Evolutionary conservation across 805 yeast species (phyloP), one percentile per base, ranked within the genome.

Genomic region (Candida morakotiae): DNA sequence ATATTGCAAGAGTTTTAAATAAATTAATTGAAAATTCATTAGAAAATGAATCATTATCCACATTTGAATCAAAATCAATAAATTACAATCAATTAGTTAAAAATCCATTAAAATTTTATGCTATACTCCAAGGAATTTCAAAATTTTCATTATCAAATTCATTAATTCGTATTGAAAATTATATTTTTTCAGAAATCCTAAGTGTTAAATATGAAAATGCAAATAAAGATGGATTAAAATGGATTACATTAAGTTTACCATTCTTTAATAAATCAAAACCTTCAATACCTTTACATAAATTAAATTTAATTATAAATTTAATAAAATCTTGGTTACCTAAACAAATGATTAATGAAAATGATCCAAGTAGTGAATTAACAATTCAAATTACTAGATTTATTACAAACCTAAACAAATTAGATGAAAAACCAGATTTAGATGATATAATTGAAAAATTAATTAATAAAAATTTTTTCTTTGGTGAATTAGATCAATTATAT

Each of bases 171-270:
- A 46, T 75, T 8, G 70, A 88, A 45, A 83, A 79, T 44, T 67
- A 69, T 38, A 61, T 75, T n/a, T 79, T 79, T 10, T 77, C 89
- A 1, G 87, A 81, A 46, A 52, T 83, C 15, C 61, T 83, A 31
- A 86, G 87, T 1, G 58, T 73, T 2, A 67, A 65, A 35, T 48
- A 69, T 2, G 45, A 52, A 5, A 35, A 56, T 0, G 72, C 72
- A 22, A 65, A 80, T 9, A 32, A 49, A 2, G 52, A 52, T 2
- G 83, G 83, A 0, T 52, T 77, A 24, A 56, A 54, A 11, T 69
- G 71, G 54, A 41, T 83, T 3, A 60, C 77, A 1, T 46, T 80
- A 3, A 57, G 82, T 27, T 68, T 64, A 32, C 63, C 68, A 40
- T 63, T 77, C 40, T 49, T 60, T 14, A 51, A 56, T 6, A 66